A percentile compares a stretch with the other conserved stretches of the same genome.
phyloP scores from a whole-genome alignment of 192 early-diverging fungal species.

The Entophlyctis luteolus region DNA sequence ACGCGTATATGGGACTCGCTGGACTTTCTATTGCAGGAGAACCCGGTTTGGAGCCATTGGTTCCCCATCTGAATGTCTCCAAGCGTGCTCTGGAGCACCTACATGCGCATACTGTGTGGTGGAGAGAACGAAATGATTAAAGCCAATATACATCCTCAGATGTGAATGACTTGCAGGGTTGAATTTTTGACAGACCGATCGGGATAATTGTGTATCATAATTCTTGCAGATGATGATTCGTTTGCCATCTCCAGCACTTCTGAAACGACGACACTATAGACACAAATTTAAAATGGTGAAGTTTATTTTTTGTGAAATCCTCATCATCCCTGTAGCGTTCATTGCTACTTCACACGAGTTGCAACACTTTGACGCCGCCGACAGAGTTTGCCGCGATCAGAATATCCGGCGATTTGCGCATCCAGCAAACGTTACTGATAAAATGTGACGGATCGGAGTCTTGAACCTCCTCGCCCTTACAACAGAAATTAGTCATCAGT shows the following conservation, averaged over 20 bases:
- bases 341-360: slow-evolving; percentile 51
- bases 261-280: no score
- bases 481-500: not conserved
- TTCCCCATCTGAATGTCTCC: slow-evolving; percentile 57
- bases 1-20: slow-evolving; percentile 81
- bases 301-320: no score
- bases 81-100: slow-evolving; percentile 16
- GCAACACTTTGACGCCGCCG: slow-evolving; percentile 79
- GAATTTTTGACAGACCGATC: no score
- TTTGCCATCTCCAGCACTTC: no score
- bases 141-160: no score
- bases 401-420: slow-evolving; percentile 64
- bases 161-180: no score
- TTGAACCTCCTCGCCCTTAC: slow-evolving; percentile 49
- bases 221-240: no score
- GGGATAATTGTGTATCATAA: no score
- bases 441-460: slow-evolving; percentile 69
- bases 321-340: no score
- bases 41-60: slow-evolving; percentile 43
- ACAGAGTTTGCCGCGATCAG: slow-evolving; percentile 85
- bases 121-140: no score
- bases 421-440: slow-evolving; percentile 92
- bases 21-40: slow-evolving; percentile 35
- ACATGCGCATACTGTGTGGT: slow-evolving; percentile 16
- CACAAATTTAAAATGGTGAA: no score